Percentiles rank a stretch among this genome's conserved stretches.
phyloP scores from a whole-genome alignment of 108 stramenopile species.

The Nitzschia putrida region DNA sequence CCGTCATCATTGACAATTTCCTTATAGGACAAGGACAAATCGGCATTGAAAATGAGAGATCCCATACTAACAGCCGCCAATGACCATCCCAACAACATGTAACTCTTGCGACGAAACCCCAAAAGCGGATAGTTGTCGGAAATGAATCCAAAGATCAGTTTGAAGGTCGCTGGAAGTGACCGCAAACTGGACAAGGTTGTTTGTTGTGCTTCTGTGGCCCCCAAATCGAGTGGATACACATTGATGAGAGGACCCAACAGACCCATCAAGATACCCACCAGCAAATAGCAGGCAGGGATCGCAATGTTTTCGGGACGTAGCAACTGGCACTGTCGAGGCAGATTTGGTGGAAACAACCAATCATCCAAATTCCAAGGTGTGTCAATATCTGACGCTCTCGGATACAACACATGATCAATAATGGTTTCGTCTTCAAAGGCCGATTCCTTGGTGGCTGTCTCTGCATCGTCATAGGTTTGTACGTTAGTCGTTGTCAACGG shows the following conservation, averaged over 20 bases:
- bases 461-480: not conserved
- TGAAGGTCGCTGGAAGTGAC: slow-evolving; percentile 71
- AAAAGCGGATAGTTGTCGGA: slow-evolving; percentile 69
- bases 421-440: slow-evolving; percentile 2
- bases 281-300: slow-evolving; percentile 78
- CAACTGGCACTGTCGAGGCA: slow-evolving; percentile 71
- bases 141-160: slow-evolving; percentile 75
- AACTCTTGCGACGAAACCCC: slow-evolving; percentile 77
- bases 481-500: slow-evolving; percentile 1
- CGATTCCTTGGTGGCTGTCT: not conserved
- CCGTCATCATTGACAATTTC: slow-evolving; percentile 22
- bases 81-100: slow-evolving; percentile 77
- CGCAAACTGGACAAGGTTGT: slow-evolving; percentile 63
- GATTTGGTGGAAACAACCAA: slow-evolving; percentile 62
- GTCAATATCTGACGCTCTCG: not conserved
- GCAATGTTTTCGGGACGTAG: slow-evolving; percentile 79
- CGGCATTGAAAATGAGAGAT: slow-evolving; percentile 44
- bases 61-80: slow-evolving; percentile 56
- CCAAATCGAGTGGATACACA: slow-evolving; percentile 78
- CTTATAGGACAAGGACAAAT: slow-evolving; percentile 39
- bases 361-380: slow-evolving; percentile 38
- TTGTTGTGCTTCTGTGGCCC: slow-evolving; percentile 82
- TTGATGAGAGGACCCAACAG: slow-evolving; percentile 74
- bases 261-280: slow-evolving; percentile 78
- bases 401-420: slow-evolving; percentile 3